phyloP scores from a whole-genome alignment of 768 basidiomycete genomes.

The Lentinula edodes region DNA sequence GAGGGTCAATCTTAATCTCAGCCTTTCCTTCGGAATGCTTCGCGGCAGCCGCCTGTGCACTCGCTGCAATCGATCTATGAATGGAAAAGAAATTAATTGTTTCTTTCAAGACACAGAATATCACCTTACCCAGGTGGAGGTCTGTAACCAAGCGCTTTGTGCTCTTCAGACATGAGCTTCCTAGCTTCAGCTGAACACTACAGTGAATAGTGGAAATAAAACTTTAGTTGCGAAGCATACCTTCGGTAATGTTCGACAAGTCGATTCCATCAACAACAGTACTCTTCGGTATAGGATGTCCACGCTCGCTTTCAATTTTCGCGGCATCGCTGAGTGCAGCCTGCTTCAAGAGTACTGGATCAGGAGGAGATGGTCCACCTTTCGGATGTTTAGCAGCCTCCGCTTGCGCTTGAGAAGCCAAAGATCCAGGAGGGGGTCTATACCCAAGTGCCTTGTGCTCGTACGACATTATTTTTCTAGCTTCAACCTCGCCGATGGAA shows the following conservation, averaged over 20 bases:
- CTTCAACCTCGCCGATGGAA: slow-evolving; percentile 15
- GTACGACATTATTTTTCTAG: slow-evolving; percentile 27
- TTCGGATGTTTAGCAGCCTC: slow-evolving; percentile 26
- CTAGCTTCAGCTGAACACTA: slow-evolving; percentile 17
- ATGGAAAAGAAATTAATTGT: neutral
- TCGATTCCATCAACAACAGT: slow-evolving; percentile 9
- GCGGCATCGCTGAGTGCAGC: slow-evolving; percentile 11
- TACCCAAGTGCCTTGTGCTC: slow-evolving; percentile 31
- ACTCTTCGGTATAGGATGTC: slow-evolving; percentile 5
- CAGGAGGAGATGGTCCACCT: slow-evolving; percentile 2
- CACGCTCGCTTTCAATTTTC: slow-evolving; percentile 11
- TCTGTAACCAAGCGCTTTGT: slow-evolving; percentile 26
- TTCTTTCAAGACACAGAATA: too few species aligned
- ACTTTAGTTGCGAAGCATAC: neutral
- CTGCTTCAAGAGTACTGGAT: slow-evolving; percentile 3
- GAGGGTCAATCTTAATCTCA: slow-evolving; percentile 6
- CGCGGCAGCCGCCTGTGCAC: slow-evolving; percentile 25
- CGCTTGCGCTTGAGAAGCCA: slow-evolving; percentile 27
- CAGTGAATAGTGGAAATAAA: neutral
- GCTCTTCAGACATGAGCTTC: slow-evolving; percentile 28
- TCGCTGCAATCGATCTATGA: slow-evolving; percentile 21
- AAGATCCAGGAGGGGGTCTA: slow-evolving; percentile 27
- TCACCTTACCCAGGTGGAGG: slow-evolving; percentile 19
- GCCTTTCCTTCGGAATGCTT: slow-evolving; percentile 17
- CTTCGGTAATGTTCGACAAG: slow-evolving; percentile 8